Evolutionary conservation across 106 monocot species (phyloP), one percentile per base, ranked within the genome.

Genomic region (Platanthera guangdongensis): DNA sequence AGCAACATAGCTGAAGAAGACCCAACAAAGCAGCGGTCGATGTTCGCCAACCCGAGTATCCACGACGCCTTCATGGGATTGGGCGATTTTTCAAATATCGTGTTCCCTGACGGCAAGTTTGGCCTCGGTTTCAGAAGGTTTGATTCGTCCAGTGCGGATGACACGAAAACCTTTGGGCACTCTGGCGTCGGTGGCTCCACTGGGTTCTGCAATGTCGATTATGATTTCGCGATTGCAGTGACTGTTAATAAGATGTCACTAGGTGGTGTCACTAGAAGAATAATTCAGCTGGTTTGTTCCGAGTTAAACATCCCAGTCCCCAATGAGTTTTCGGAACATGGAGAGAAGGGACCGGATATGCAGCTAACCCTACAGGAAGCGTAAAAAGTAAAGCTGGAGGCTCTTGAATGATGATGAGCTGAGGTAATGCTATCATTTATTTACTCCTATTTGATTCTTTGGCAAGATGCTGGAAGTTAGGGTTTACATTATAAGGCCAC

Each of bases 211-310:
- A 79, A 99, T 30, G 68, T 86, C n/a, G 85, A 90, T 76, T 84
- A 94, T 52, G 76, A 94, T 69, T 94, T 99, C 48, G 77, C 99
- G 3, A 92, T 94, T 52, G 94, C 99, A 6, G 86, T 99, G 49
- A 94, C 94, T 2, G 88, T 99, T 46, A 99, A 99, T 71, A 99
- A 88, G 81, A 88, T 99, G 94, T 94, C 94, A 39, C 77, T 94
- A 7, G 99, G 99, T 47, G 84, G 85, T 21, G 94, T 90, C 3
- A 94, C 99, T 2, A 88, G 94, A 71, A 88, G 84, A 30, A 83
- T 99, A 50, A 75, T 99, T 47, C 92, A 85, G 72, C 51, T 99
- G 81, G 92, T 99, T 70, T 94, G 94, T 82, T 84, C 87, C 4
- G 94, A 99, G 70, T 70, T 99, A 30, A 76, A 80, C 32, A 76